Percentiles rank a stretch among this genome's conserved stretches.
Conservation (phyloP, 257 asterid genomes). For the Henckelia pumila region DNA sequence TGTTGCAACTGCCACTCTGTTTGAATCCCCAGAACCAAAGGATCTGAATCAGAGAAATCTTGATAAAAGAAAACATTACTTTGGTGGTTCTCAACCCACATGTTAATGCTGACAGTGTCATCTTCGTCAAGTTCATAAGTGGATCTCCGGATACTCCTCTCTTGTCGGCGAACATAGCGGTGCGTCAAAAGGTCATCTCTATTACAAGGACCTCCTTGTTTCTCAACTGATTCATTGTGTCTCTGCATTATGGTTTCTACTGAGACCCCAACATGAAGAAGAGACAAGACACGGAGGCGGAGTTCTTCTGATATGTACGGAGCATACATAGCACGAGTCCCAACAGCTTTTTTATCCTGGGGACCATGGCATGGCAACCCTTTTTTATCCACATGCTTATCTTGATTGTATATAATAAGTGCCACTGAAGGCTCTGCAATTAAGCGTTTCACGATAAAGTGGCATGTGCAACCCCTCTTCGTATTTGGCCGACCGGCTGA, state of each 20-base stretch:
- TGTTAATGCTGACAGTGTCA: constrained; percentile 68
- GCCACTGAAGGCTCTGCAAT: constrained; percentile 90
- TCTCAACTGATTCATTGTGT: constrained; percentile 87
- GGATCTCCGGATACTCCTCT: constrained; percentile 78
- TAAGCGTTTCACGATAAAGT: constrained; percentile 86
- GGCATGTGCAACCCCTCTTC: constrained; percentile 96
- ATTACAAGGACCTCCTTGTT: constrained; percentile 88
- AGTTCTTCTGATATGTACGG: constrained; percentile 97
- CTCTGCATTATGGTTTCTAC: constrained; percentile 98
- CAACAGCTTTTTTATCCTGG: constrained; percentile 77
- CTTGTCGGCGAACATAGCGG: constrained; percentile 92
- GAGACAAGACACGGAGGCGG: constrained; percentile 80
- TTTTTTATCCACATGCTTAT: constrained; percentile 77
- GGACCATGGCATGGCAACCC: constrained; percentile 97
- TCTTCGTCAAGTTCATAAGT: constrained; percentile 73
- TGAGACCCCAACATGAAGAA: constrained; percentile 90
- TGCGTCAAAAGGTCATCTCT: constrained; percentile 96
- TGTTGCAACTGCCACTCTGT: constrained; percentile 99
- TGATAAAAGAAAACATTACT: constrained; percentile 72
- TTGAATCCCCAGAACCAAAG: constrained; percentile 86
- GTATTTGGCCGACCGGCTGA: constrained; percentile 93
- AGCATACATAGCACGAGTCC: constrained; percentile 98
- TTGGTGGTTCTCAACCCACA: constrained; percentile 82
- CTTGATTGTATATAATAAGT: constrained; percentile 78
- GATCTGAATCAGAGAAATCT: constrained; percentile 76